Percentiles rank a stretch among this genome's conserved stretches.
phyloP scores from a whole-genome alignment of 2,329 filamentous ascomycete genomes.

The Fusarium sp. region DNA sequence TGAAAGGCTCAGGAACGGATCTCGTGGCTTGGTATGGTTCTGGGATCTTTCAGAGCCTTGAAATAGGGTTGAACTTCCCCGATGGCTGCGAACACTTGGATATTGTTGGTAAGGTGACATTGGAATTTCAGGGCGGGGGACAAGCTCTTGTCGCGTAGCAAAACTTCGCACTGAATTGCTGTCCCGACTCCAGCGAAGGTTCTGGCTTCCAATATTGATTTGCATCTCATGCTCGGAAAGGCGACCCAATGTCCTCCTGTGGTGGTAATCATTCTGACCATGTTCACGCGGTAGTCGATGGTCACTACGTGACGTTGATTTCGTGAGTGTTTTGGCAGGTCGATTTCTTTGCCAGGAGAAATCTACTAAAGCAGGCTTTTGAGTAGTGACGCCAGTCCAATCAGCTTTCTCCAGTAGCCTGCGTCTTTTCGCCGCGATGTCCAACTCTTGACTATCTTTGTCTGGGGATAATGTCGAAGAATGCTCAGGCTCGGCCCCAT shows the following conservation, averaged over 20 bases:
- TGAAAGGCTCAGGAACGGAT: neutral
- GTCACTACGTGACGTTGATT: neutral
- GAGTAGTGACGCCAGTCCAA: conserved; percentile 48
- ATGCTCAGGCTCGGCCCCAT: neutral
- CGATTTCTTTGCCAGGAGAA: conserved; percentile 28
- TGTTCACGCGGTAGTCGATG: neutral
- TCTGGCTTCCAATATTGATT: conserved; percentile 45
- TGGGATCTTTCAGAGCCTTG: too few relatives aligned
- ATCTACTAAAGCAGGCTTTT: conserved; percentile 44
- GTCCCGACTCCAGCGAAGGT: conserved; percentile 45
- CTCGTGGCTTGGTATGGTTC: neutral
- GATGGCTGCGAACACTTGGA: neutral
- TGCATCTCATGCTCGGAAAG: conserved; percentile 26
- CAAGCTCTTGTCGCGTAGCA: neutral
- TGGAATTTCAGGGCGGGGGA: neutral
- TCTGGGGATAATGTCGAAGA: neutral
- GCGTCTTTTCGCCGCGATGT: conserved; percentile 40
- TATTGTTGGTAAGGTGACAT: neutral
- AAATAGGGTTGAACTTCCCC: neutral
- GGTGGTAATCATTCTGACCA: neutral
- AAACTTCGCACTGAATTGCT: conserved; percentile 44
- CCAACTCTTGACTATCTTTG: neutral
- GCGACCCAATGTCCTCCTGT: neutral
- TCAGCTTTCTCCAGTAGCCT: conserved; percentile 43
- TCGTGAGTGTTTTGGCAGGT: neutral